Conservation (phyloP, 2,329 filamentous ascomycete species). For the Monosporascus sp. region DNA sequence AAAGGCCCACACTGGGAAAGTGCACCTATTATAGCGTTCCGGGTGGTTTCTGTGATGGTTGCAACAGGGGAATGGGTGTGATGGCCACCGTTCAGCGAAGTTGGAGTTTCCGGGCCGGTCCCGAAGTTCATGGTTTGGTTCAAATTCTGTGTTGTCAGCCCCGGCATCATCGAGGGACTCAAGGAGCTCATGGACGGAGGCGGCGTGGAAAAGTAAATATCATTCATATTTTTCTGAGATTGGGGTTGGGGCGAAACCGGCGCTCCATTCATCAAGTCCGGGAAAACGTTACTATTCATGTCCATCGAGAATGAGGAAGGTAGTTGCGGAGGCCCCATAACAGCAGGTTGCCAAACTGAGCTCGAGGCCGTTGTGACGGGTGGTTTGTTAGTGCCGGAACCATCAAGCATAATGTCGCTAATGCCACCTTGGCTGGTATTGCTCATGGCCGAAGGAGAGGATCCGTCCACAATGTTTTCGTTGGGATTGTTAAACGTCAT, state of each 20-base stretch:
- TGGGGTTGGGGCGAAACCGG: conserved; percentile 75
- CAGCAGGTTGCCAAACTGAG: conserved; percentile 64
- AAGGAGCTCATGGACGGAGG: conserved; percentile 69
- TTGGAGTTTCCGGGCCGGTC: conserved; percentile 65
- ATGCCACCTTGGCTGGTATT: conserved; percentile 88
- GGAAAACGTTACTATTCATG: conserved; percentile 67
- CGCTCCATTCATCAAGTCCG: conserved; percentile 67
- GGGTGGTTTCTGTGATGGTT: conserved; percentile 61
- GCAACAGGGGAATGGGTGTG: conserved; percentile 54
- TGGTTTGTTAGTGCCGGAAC: conserved; percentile 55
- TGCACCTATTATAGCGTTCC: conserved; percentile 56
- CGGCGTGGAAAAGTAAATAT: conserved; percentile 75
- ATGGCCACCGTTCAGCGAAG: conserved; percentile 63
- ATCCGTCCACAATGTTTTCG: conserved; percentile 83
- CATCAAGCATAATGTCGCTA: conserved; percentile 88
- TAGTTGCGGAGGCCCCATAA: conserved; percentile 66
- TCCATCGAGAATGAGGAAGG: conserved; percentile 71
- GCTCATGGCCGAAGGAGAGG: conserved; percentile 93
- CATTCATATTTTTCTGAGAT: conserved; percentile 64
- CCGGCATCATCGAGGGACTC: conserved; percentile 67
- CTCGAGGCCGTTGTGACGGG: conserved; percentile 46
- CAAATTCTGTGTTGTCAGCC: conserved; percentile 56
- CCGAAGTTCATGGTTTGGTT: conserved; percentile 62
- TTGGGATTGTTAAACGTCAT: conserved; percentile 65
- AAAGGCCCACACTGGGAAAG: conserved; percentile 53